phyloP scores from a whole-genome alignment of 164 flowering plant genomes.

The Macadamia tetraphylla region DNA sequence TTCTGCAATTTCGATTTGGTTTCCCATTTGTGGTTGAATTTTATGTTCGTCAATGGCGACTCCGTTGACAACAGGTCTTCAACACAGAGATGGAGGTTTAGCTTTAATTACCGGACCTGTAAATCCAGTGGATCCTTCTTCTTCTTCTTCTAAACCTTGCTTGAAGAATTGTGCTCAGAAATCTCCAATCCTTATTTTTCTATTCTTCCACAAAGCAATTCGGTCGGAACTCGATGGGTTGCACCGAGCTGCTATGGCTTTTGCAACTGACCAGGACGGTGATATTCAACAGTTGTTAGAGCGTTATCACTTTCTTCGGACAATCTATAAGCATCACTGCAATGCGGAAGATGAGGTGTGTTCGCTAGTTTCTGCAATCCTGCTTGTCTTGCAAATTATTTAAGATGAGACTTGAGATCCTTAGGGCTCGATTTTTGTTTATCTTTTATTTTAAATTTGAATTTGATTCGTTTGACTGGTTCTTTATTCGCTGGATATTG shows the following conservation, averaged over 20 bases:
- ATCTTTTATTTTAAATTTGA: not conserved
- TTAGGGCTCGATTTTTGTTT: not conserved
- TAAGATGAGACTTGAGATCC: not conserved
- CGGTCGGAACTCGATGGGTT: slow-evolving; percentile 48
- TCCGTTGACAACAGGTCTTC: slow-evolving; percentile 25
- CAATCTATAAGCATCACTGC: slow-evolving; percentile 80
- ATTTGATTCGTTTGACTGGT: too few relatives aligned
- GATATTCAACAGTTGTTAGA: slow-evolving; percentile 47
- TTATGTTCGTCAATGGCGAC: not conserved
- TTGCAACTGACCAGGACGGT: slow-evolving; percentile 34
- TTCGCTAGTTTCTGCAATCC: not conserved
- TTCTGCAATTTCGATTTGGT: not conserved
- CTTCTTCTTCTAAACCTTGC: slow-evolving; percentile 15
- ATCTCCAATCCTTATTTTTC: slow-evolving; percentile 56
- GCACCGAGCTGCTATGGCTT: slow-evolving; percentile 22
- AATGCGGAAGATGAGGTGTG: slow-evolving; percentile 91
- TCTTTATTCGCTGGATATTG: too few relatives aligned
- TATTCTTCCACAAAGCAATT: slow-evolving; percentile 56
- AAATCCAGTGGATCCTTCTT: slow-evolving; percentile 28
- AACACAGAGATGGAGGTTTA: slow-evolving; percentile 24
- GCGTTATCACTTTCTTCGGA: slow-evolving; percentile 56
- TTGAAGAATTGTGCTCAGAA: slow-evolving; percentile 24
- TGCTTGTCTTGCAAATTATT: not conserved
- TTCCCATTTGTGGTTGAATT: not conserved
- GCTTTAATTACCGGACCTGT: slow-evolving; percentile 18